phyloP scores from a whole-genome alignment of 768 basidiomycete species.

The Boletus barrowsii region DNA sequence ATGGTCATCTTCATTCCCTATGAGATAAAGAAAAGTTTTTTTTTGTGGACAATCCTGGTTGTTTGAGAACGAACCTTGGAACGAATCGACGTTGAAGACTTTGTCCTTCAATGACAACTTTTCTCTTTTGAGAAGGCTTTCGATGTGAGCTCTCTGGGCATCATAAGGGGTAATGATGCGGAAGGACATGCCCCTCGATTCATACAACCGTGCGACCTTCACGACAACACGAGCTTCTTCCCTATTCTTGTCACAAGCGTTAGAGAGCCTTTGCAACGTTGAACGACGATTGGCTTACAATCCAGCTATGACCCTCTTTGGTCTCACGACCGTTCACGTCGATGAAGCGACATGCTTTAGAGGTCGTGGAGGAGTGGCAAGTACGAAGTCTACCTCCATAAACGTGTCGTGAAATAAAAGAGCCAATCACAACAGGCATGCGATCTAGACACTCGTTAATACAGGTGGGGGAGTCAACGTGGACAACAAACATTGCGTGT shows the following conservation, averaged over 20 bases:
- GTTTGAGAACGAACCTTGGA: constrained; percentile 57
- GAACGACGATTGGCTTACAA: constrained; percentile 17
- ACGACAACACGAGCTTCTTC: constrained; percentile 52
- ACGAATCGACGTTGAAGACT: constrained; percentile 75
- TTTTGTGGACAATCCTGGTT: not conserved
- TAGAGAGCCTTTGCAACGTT: not conserved
- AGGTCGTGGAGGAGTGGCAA: constrained; percentile 41
- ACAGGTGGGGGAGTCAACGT: not conserved
- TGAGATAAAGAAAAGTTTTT: not conserved
- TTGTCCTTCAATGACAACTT: constrained; percentile 58
- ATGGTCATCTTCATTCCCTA: constrained; percentile 79
- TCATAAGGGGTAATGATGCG: constrained; percentile 81
- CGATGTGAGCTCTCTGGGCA: constrained; percentile 59
- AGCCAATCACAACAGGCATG: constrained; percentile 75
- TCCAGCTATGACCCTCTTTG: constrained; percentile 33
- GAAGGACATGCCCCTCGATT: constrained; percentile 45
- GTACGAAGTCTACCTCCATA: constrained; percentile 62
- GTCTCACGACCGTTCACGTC: constrained; percentile 36
- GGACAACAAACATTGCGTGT: constrained; percentile 64
- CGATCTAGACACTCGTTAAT: constrained; percentile 49
- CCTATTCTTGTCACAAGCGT: constrained; percentile 47
- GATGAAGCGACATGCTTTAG: constrained; percentile 37
- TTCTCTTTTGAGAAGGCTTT: constrained; percentile 46
- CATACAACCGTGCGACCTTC: constrained; percentile 50
- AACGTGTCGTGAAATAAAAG: constrained; percentile 62